Conservation (phyloP, 176 grass and related monocot species). For the Microstegium vimineum region DNA sequence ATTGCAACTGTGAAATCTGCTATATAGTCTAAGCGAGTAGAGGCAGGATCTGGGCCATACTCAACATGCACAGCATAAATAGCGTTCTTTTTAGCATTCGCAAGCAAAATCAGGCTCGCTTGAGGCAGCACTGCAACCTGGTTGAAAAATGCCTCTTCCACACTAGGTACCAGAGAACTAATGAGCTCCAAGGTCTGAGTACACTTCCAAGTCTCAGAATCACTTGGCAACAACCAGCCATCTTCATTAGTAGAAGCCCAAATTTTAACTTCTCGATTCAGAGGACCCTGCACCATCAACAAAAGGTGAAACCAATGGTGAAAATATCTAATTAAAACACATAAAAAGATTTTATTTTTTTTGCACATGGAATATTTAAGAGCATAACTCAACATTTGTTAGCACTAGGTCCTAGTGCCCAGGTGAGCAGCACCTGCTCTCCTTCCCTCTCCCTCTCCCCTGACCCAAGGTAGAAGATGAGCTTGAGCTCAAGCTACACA, state of each 20-base stretch:
- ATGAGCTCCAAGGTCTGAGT: conserved; percentile 84
- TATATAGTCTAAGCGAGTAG: conserved; percentile 89
- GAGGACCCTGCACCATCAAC: conserved; percentile 65
- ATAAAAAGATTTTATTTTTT: background rate
- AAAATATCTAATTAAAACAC: background rate
- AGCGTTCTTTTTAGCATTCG: conserved; percentile 98
- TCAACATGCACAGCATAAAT: conserved; percentile 98
- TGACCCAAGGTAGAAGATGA: no score
- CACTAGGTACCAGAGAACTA: conserved; percentile 66
- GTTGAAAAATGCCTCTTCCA: conserved; percentile 92
- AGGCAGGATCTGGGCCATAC: conserved; percentile 63
- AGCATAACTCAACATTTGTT: background rate
- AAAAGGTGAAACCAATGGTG: background rate
- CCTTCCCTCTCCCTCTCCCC: no score
- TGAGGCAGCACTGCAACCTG: conserved; percentile 80
- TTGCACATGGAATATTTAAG: background rate
- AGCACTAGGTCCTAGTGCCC: no score
- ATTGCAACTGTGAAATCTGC: conserved; percentile 98
- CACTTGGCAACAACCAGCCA: conserved; percentile 73
- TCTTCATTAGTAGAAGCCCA: conserved; percentile 86
- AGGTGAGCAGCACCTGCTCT: no score
- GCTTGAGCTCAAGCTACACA: no score
- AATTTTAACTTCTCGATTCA: conserved; percentile 93
- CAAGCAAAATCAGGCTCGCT: conserved; percentile 91
- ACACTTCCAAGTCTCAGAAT: conserved; percentile 90